Evolutionary conservation across 2,329 filamentous ascomycete species (phyloP).

Genomic region (Fusarium sp.): DNA sequence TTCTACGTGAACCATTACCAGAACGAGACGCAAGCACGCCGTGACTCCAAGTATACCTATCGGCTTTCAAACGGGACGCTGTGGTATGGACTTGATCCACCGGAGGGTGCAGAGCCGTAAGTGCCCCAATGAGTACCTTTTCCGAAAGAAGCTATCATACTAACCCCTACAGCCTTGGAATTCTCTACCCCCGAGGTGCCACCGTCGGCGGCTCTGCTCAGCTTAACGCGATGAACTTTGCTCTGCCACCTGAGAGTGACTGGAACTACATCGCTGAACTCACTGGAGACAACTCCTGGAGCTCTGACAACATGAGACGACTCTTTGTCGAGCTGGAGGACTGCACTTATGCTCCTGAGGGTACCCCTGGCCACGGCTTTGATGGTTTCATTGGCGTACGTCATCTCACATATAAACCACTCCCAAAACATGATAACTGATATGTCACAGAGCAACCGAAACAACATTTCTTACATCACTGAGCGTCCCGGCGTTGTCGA

Average conservation of each 20-base stretch:
- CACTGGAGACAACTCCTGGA: conserved; percentile 58
- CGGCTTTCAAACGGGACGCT: conserved; percentile 26
- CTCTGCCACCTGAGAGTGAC: conserved; percentile 25
- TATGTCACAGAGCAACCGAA: conserved; percentile 28
- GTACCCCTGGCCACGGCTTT: conserved; percentile 55
- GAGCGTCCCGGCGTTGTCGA: conserved; percentile 23
- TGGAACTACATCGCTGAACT: conserved; percentile 51
- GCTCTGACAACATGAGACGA: conserved; percentile 53
- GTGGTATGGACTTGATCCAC: conserved; percentile 48
- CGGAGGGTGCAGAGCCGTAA: conserved; percentile 42
- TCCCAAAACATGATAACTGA: neutral
- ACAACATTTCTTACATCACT: conserved; percentile 35
- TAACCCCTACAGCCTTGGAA: conserved; percentile 21
- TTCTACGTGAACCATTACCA: conserved; percentile 71
- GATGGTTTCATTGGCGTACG: conserved; percentile 51
- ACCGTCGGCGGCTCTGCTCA: conserved; percentile 34
- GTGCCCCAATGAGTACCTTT: neutral
- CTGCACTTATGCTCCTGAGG: conserved; percentile 53
- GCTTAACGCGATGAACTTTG: conserved; percentile 38
- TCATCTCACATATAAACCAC: neutral
- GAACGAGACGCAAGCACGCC: conserved; percentile 31
- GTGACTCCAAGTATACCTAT: conserved; percentile 40
- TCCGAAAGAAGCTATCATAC: neutral
- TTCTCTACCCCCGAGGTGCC: conserved; percentile 38
- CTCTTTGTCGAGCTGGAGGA: conserved; percentile 57